Conservation (phyloP, 2,329 filamentous ascomycete genomes). For the Fusarium sambucinum region DNA sequence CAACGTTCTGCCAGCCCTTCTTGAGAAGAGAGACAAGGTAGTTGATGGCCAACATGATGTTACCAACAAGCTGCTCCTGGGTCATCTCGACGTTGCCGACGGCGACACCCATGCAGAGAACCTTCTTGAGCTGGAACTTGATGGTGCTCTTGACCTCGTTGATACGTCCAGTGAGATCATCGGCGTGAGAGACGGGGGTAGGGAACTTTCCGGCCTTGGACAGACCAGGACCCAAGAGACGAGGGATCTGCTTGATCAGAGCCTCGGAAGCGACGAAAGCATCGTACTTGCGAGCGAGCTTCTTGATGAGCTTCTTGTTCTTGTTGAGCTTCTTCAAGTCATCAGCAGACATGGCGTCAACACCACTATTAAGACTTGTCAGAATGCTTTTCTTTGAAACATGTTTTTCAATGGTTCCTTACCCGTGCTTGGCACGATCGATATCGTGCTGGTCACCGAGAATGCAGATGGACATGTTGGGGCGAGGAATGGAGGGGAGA, state of each 20-base stretch:
- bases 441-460: constrained; percentile 91
- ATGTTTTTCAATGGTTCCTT: neutral
- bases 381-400: neutral
- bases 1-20: constrained; percentile 99
- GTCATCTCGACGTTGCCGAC: constrained; percentile 99
- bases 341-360: constrained; percentile 98
- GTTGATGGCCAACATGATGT: constrained; percentile 99
- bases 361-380: constrained; percentile 61
- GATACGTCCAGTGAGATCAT: constrained; percentile 95
- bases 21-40: constrained; percentile 99
- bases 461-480: constrained; percentile 86
- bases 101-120: constrained; percentile 99
- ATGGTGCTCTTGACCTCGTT: constrained; percentile 99
- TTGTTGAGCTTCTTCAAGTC: constrained; percentile 99
- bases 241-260: constrained; percentile 99
- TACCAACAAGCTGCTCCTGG: constrained; percentile 93
- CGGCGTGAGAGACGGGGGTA: constrained; percentile 95
- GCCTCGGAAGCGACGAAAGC: constrained; percentile 97
- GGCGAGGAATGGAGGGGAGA: constrained; percentile 91
- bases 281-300: constrained; percentile 99
- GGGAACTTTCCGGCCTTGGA: constrained; percentile 99
- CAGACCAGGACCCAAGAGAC: constrained; percentile 98
- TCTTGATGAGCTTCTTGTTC: constrained; percentile 99
- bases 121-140: constrained; percentile 99
- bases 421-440: constrained; percentile 97